These are phyloP conservation scores for Diversispora eburnea DNA, from an alignment of 192 early-diverging fungal species.

Conservation along the genomic window DNA sequence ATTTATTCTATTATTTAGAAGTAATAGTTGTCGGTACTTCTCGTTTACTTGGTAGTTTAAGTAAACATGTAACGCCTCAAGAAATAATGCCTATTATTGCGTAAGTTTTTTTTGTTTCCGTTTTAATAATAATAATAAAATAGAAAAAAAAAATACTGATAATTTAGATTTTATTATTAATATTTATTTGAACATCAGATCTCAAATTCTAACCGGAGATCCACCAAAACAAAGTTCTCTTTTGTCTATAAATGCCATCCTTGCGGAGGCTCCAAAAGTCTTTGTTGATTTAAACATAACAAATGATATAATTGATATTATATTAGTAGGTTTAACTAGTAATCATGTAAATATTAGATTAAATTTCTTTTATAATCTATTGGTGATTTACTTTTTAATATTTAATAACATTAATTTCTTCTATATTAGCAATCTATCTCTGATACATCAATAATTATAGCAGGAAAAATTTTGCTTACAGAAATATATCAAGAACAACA, in stretches of 20 bases:
- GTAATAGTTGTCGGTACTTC: slow-evolving; percentile 50
- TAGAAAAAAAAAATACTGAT: slow-evolving; percentile 42
- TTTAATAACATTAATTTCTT: background rate
- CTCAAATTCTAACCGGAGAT: slow-evolving; percentile 33
- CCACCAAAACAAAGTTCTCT: slow-evolving; percentile 40
- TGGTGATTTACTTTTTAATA: background rate
- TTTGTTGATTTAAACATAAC: slow-evolving; percentile 40
- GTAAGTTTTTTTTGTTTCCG: background rate
- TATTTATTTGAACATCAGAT: slow-evolving; percentile 24
- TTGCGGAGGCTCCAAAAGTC: slow-evolving; percentile 43
- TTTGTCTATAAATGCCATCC: slow-evolving; percentile 46
- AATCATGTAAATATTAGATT: slow-evolving; percentile 18
- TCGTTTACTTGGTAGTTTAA: slow-evolving; percentile 58
- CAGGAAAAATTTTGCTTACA: slow-evolving; percentile 49
- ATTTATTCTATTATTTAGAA: slow-evolving; percentile 39
- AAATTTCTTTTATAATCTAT: background rate
- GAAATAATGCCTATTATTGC: slow-evolving; percentile 37
- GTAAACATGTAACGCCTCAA: slow-evolving; percentile 49
- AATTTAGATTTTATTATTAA: slow-evolving; percentile 27
- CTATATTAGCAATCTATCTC: slow-evolving; percentile 39
- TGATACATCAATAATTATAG: slow-evolving; percentile 50
- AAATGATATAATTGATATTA: slow-evolving; percentile 36
- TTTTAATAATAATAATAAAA: slow-evolving; percentile 21
- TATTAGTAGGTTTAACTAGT: slow-evolving; percentile 3
- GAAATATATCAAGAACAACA: slow-evolving; percentile 47